phyloP scores from a whole-genome alignment of 2,329 filamentous ascomycete species.

The Neofusicoccum parvum region DNA sequence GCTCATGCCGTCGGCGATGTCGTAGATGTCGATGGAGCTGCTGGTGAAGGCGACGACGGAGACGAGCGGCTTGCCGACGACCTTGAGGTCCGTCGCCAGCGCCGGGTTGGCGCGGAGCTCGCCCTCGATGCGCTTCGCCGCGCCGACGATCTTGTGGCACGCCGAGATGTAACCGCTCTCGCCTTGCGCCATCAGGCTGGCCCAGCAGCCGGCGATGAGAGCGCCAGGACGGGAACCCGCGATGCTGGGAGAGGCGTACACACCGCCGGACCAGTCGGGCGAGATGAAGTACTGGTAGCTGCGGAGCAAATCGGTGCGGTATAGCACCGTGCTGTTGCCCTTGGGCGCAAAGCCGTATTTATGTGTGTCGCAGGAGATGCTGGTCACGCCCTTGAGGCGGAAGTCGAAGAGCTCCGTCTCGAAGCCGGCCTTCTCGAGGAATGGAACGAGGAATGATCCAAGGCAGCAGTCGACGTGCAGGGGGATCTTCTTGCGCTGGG shows the following conservation, averaged over 20 bases:
- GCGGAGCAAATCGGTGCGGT: slow-evolving; percentile 76
- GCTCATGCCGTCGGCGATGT: slow-evolving; percentile 87
- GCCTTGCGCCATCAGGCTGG: slow-evolving; percentile 83
- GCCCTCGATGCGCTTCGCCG: slow-evolving; percentile 76
- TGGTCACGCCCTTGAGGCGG: slow-evolving; percentile 88
- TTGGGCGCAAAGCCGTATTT: slow-evolving; percentile 99
- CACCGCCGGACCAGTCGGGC: slow-evolving; percentile 91
- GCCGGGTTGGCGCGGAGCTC: slow-evolving; percentile 70
- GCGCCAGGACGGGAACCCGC: slow-evolving; percentile 91
- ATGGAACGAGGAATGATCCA: slow-evolving; percentile 90
- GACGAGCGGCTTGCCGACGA: slow-evolving; percentile 84
- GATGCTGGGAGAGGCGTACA: slow-evolving; percentile 91
- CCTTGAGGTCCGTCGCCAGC: slow-evolving; percentile 71
- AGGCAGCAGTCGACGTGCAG: slow-evolving; percentile 98
- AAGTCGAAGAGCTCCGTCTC: slow-evolving; percentile 90
- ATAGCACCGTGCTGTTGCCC: slow-evolving; percentile 90
- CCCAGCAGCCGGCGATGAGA: slow-evolving; percentile 95
- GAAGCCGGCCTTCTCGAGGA: slow-evolving; percentile 91
- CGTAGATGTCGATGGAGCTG: slow-evolving; percentile 87
- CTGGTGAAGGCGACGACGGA: slow-evolving; percentile 87
- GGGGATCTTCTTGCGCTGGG: slow-evolving; percentile 75
- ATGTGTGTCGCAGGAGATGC: slow-evolving; percentile 95
- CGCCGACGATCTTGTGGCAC: slow-evolving; percentile 84
- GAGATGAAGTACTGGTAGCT: slow-evolving; percentile 96
- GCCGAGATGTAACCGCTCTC: slow-evolving; percentile 85